These are phyloP conservation scores for Zymoseptoria ardabiliae DNA, from an alignment of 2,329 filamentous ascomycete genomes.

Conservation along the genomic window DNA sequence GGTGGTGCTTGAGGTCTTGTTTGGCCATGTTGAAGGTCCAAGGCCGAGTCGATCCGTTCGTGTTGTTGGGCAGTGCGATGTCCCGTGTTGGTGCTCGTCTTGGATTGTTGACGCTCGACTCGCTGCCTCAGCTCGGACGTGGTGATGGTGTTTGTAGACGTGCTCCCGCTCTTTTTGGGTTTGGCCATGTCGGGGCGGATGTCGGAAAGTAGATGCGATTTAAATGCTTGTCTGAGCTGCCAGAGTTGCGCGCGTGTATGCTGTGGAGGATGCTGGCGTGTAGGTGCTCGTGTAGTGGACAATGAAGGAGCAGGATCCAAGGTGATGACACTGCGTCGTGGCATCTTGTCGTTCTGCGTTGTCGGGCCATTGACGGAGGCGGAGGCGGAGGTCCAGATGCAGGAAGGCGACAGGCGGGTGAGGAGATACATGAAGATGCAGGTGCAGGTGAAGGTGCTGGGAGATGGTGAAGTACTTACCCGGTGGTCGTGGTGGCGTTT, in stretches of 20 bases:
- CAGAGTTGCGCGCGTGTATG: not conserved
- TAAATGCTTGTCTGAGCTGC: not conserved
- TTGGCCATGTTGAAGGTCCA: not conserved
- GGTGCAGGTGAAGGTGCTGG: conserved; percentile 1
- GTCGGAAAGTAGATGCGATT: not conserved
- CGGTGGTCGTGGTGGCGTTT: not conserved
- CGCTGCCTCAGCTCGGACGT: not conserved
- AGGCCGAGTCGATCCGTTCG: not conserved
- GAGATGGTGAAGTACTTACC: conserved; percentile 9
- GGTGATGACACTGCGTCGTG: not conserved
- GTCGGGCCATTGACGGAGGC: not conserved
- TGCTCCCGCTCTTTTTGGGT: not conserved
- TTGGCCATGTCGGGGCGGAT: not conserved
- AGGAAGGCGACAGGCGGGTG: not conserved
- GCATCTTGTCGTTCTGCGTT: not conserved
- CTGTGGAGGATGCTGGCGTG: conserved; percentile 3
- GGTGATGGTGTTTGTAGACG: not conserved
- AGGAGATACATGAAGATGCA: not conserved
- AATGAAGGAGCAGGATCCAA: not conserved
- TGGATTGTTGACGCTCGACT: not conserved
- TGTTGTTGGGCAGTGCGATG: not conserved
- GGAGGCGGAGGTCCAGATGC: not conserved
- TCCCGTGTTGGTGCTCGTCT: not conserved
- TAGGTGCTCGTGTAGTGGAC: not conserved
- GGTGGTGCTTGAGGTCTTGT: not conserved